Base-by-base conservation (phyloP, 2,329 filamentous ascomycete species). In the Escovopsis weberi region DNA sequence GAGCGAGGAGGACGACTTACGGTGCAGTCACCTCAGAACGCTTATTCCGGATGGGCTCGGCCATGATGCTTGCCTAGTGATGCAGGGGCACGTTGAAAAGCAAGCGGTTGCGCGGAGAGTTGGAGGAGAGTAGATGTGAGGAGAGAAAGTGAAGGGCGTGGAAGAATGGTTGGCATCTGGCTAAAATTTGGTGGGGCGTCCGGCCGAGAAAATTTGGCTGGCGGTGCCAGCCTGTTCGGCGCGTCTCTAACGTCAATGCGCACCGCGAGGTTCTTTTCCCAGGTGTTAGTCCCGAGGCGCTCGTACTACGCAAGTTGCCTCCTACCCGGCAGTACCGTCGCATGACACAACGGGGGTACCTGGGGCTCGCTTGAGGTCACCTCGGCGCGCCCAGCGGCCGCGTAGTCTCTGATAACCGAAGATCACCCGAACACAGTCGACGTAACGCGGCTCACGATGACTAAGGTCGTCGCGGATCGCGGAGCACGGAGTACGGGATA, bases 1-100 rank as follows among this genome's bases (percentile, higher is more conserved):
- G 18, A 18, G 15, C 32, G 19, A 28, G 43, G 42, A 39, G 43
- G 42, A 39, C 45, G 32, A 74, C 74, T 65, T 65, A 78, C 74
- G 74, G 74, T 54, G 74, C 74, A 61, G 66, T 64, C 50, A 67
- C 58, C 54, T 78, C 74, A 47, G 69, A 64, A 54, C 74, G 71
- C 63, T 77, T 76, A 63, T 74, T 75, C 64, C 73, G 74, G 59
- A 78, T 78, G 49, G 74, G 74, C 60, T 78, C 74, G 55, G 74
- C 72, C 73, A 78, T 77, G 54, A 54, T 65, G 61, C 59, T 54
- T 56, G 56, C 53, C 55, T 49, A 43, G 50, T 37, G 40, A 45
- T 53, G 49, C 47, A 50, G 44, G 45, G 50, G 43, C 43, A 49
- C 45, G 53, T 47, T 48, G 53, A 45, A 46, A 23, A 47, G 49